Evolutionary conservation across 179 eudicot species (phyloP).

Genomic region (Camellia oleifera): DNA sequence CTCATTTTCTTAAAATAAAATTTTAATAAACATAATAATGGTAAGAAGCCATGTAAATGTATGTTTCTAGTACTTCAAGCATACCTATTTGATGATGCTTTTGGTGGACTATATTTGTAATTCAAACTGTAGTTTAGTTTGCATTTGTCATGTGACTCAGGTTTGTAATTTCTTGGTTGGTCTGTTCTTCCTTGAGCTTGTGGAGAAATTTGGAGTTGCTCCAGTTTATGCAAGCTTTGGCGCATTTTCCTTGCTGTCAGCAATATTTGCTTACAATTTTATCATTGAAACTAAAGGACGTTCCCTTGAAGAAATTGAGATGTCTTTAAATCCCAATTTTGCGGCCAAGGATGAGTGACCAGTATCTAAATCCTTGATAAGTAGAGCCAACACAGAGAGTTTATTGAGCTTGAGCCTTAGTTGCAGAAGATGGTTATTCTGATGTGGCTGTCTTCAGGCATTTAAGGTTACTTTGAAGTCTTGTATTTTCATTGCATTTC

Average conservation of each 20-base stretch:
- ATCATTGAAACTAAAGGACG: conserved; percentile 88
- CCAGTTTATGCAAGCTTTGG: conserved; percentile 71
- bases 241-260: conserved; percentile 56
- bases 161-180: conserved; percentile 87
- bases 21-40: no score
- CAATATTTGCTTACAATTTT: conserved; percentile 47
- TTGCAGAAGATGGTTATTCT: background rate
- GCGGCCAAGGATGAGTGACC: conserved; percentile 31
- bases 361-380: background rate
- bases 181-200: conserved; percentile 67
- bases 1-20: no score
- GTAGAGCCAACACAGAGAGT: background rate
- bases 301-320: conserved; percentile 84
- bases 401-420: background rate
- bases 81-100: background rate
- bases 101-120: background rate
- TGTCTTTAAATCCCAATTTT: conserved; percentile 46
- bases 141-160: conserved; percentile 27
- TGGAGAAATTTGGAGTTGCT: conserved; percentile 61
- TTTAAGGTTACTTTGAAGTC: background rate
- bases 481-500: background rate
- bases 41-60: background rate
- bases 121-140: background rate
- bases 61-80: background rate
- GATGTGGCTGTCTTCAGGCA: background rate